Percentiles rank a stretch among this genome's conserved stretches.
Conservation (phyloP, 441 rosid genomes). For the Populus tomentosa region DNA sequence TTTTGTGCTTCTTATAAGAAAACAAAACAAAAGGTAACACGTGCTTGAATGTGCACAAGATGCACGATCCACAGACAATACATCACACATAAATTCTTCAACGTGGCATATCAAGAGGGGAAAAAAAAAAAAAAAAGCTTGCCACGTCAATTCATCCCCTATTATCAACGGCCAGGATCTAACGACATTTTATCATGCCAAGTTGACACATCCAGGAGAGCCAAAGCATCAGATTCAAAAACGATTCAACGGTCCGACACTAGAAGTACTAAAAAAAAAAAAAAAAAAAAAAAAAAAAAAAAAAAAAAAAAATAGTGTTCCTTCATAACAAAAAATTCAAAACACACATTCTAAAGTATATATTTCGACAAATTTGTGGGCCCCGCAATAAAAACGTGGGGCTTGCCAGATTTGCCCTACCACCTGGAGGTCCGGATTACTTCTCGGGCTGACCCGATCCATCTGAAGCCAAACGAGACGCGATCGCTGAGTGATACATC, state of each 20-base stretch:
- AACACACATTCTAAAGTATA: neutral
- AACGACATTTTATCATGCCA: neutral
- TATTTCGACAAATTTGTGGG: slow-evolving; percentile 13
- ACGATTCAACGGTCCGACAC: neutral
- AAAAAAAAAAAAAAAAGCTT: neutral
- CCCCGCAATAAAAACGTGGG: neutral
- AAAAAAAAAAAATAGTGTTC: no score
- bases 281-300: no score
- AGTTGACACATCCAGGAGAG: neutral
- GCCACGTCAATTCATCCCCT: neutral
- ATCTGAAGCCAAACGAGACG: slow-evolving; percentile 64
- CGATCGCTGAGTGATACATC: slow-evolving; percentile 78
- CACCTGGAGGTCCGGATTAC: neutral
- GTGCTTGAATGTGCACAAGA: no score
- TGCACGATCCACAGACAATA: neutral
- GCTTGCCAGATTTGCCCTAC: neutral
- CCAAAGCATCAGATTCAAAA: neutral
- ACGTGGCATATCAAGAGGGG: neutral
- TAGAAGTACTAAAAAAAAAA: no score
- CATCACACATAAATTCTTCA: neutral
- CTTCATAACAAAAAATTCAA: neutral
- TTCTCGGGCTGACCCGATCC: slow-evolving; percentile 13
- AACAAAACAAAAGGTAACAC: no score
- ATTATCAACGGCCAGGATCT: neutral
- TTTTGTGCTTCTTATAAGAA: no score